A percentile compares a stretch with the other conserved stretches of the same genome.
phyloP scores from a whole-genome alignment of 306 rosid genomes.

The Geum urbanum region DNA sequence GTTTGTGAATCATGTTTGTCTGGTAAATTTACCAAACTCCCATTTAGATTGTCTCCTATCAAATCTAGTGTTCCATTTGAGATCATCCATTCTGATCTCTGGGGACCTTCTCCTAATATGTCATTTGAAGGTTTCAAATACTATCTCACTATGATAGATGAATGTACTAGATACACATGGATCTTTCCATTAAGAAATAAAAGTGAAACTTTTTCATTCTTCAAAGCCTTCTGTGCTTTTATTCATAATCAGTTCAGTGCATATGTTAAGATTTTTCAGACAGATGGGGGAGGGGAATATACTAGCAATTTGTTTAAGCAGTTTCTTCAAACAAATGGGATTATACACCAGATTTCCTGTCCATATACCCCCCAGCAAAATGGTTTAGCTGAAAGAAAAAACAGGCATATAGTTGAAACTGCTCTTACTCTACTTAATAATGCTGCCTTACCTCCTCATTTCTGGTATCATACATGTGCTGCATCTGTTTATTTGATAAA shows the following conservation, averaged over 20 bases:
- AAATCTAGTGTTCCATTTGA: too few relatives aligned
- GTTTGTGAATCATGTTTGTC: too few relatives aligned
- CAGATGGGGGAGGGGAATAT: not conserved
- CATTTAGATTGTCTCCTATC: too few relatives aligned
- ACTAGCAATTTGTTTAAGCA: not conserved
- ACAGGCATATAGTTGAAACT: not conserved
- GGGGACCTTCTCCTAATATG: too few relatives aligned
- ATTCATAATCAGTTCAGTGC: slow-evolving; percentile 1
- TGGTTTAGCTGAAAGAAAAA: not conserved
- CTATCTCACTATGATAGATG: too few relatives aligned
- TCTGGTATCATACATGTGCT: not conserved
- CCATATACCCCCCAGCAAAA: not conserved
- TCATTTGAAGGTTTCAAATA: too few relatives aligned
- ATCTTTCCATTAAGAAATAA: too few relatives aligned
- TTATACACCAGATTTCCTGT: not conserved
- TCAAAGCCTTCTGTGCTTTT: too few relatives aligned
- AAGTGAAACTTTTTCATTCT: too few relatives aligned
- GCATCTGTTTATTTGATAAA: not conserved
- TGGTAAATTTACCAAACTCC: too few relatives aligned
- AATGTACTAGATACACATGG: too few relatives aligned
- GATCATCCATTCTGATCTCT: too few relatives aligned
- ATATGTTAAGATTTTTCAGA: not conserved
- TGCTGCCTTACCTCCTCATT: fast-evolving
- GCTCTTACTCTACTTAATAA: not conserved
- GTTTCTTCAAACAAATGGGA: not conserved